Percentiles rank a stretch among this genome's conserved stretches.
These are phyloP conservation scores for Hymenoscyphus repandus DNA, from an alignment of 2,329 filamentous ascomycete genomes.

Conservation along the genomic window DNA sequence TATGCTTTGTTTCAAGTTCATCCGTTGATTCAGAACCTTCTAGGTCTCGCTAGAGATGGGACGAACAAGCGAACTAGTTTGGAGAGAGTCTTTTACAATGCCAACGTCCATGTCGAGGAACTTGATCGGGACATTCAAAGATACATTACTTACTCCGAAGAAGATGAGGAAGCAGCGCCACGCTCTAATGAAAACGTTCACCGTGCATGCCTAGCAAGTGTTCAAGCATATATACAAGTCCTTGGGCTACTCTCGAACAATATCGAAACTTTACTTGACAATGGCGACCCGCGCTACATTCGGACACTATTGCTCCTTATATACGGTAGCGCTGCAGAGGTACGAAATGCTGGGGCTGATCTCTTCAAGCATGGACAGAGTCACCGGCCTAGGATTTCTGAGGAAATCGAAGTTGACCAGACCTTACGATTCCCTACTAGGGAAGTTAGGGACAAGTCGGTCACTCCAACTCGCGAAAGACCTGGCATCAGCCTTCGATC, in stretches of 20 bases:
- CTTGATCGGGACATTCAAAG: constrained; percentile 60
- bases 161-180: constrained; percentile 41
- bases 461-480: constrained; percentile 48
- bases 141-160: constrained; percentile 47
- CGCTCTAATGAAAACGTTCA: constrained; percentile 60
- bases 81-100: constrained; percentile 64
- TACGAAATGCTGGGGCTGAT: constrained; percentile 38
- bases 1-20: constrained; percentile 66
- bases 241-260: constrained; percentile 56
- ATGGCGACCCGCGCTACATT: constrained; percentile 62
- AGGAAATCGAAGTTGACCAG: constrained; percentile 28
- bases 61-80: constrained; percentile 58
- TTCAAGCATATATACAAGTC: constrained; percentile 61
- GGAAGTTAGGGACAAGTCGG: constrained; percentile 48
- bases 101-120: constrained; percentile 60
- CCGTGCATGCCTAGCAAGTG: constrained; percentile 56
- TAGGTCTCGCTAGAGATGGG: constrained; percentile 55
- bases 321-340: constrained; percentile 64
- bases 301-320: constrained; percentile 58
- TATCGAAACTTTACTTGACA: constrained; percentile 59
- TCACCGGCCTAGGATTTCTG: constrained; percentile 11
- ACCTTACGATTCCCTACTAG: constrained; percentile 47
- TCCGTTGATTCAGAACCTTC: constrained; percentile 61
- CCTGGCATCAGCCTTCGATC: constrained; percentile 32
- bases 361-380: constrained; percentile 18